A percentile compares a stretch with the other conserved stretches of the same genome.
These are phyloP conservation scores for Fusarium sp. DNA, from an alignment of 2,329 filamentous ascomycete genomes.

Conservation along the genomic window DNA sequence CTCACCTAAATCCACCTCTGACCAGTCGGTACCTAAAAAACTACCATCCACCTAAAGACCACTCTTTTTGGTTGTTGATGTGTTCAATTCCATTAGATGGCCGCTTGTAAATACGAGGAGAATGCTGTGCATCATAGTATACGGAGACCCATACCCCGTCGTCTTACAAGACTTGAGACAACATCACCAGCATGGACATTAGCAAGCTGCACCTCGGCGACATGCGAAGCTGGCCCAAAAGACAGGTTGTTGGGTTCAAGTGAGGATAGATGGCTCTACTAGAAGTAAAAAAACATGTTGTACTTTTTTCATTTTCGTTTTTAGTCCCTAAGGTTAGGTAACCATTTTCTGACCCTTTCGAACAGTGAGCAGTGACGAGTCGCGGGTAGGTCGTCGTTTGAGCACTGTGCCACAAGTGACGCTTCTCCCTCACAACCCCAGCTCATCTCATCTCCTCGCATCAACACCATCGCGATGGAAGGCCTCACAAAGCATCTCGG, in stretches of 20 bases:
- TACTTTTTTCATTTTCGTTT: neutral
- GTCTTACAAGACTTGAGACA: neutral
- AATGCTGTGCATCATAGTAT: neutral
- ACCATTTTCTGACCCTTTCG: neutral
- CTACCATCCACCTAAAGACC: neutral
- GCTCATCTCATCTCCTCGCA: neutral
- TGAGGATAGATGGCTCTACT: too few relatives aligned
- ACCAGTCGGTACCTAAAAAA: neutral
- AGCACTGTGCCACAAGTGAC: neutral
- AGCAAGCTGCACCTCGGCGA: neutral
- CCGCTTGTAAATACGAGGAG: neutral
- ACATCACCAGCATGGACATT: neutral
- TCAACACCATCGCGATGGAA: conserved; percentile 27
- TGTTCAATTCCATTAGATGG: neutral
- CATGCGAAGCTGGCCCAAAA: neutral
- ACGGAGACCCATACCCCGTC: neutral
- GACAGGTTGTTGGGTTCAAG: neutral
- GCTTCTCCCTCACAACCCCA: neutral
- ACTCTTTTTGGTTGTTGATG: neutral
- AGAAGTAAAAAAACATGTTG: neutral
- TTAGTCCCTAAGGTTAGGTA: neutral
- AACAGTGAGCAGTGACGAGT: neutral
- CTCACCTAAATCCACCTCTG: neutral
- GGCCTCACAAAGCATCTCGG: conserved; percentile 41
- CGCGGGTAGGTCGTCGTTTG: neutral